A percentile compares a stretch with the other conserved stretches of the same genome.
phyloP scores from a whole-genome alignment of 176 grass and related monocot genomes.

The Aegilops umbellulata region DNA sequence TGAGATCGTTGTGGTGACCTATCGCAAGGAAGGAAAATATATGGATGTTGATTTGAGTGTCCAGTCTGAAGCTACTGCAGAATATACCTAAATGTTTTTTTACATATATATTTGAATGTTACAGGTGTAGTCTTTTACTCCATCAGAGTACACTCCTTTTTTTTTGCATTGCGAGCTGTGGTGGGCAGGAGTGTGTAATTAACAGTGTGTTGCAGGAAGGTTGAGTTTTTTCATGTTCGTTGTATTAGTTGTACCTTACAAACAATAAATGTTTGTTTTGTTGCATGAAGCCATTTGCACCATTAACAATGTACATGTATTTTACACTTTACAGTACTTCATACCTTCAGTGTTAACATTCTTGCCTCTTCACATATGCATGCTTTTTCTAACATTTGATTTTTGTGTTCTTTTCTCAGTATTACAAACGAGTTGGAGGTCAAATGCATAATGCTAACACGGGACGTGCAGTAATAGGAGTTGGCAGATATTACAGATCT shows the following conservation, averaged over 20 bases:
- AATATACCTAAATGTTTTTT: no score
- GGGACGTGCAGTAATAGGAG: conserved; percentile 69
- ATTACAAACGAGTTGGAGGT: conserved; percentile 74
- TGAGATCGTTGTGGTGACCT: conserved; percentile 79
- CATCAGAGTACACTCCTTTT: no score
- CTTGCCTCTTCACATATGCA: no score
- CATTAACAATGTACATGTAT: conserved; percentile 4
- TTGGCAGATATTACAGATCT: conserved; percentile 66
- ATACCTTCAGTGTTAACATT: background rate
- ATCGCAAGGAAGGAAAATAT: conserved; percentile 54
- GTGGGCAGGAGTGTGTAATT: background rate
- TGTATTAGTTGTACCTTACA: conserved; percentile 1
- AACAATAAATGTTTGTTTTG: background rate
- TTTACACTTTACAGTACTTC: background rate
- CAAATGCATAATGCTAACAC: conserved; percentile 59
- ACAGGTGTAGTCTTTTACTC: no score
- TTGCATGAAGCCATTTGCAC: background rate
- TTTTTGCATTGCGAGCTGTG: background rate
- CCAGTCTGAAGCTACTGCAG: conserved; percentile 58
- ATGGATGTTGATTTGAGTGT: conserved; percentile 79
- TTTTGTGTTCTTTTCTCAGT: background rate
- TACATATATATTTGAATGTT: no score
- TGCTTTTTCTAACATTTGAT: no score
- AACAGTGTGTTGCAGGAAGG: background rate
- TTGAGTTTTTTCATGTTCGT: background rate